phyloP scores from a whole-genome alignment of 495 filamentous ascomycete genomes.

The Amorphotheca resinae region DNA sequence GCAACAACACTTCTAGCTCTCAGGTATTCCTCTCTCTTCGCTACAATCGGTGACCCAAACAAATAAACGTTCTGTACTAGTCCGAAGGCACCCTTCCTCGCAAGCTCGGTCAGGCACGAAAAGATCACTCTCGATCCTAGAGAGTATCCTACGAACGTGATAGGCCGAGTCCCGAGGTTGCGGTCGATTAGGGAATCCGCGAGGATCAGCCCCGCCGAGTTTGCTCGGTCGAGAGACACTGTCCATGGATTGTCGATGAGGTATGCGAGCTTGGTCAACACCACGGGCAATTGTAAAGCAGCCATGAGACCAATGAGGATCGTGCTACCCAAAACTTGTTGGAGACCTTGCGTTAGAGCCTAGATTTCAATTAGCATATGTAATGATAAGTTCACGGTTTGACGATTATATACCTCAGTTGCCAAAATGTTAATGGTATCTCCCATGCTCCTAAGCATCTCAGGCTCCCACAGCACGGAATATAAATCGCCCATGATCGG shows the following conservation, averaged over 20 bases:
- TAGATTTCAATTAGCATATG: slow-evolving; percentile 21
- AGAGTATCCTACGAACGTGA: slow-evolving; percentile 95
- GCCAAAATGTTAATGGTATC: slow-evolving; percentile 96
- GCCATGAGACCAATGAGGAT: slow-evolving; percentile 84
- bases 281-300: slow-evolving; percentile 81
- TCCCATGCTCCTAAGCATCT: slow-evolving; percentile 95
- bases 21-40: slow-evolving; percentile 83
- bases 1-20: slow-evolving; percentile 69
- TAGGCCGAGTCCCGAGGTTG: slow-evolving; percentile 80
- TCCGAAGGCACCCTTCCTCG: slow-evolving; percentile 75
- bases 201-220: slow-evolving; percentile 79
- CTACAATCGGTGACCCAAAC: slow-evolving; percentile 85
- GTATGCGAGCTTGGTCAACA: slow-evolving; percentile 89
- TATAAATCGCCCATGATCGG: slow-evolving; percentile 98
- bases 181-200: slow-evolving; percentile 88
- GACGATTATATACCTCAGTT: slow-evolving; percentile 61
- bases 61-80: slow-evolving; percentile 92
- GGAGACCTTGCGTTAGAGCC: slow-evolving; percentile 86
- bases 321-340: slow-evolving; percentile 89
- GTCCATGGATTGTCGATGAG: slow-evolving; percentile 98
- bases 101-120: slow-evolving; percentile 78
- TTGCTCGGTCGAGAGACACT: slow-evolving; percentile 82
- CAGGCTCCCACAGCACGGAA: slow-evolving; percentile 94
- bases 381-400: slow-evolving; percentile 1
- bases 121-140: slow-evolving; percentile 89